Conservation (phyloP, 345 rosid genomes). For the Ailanthus altissimus region DNA sequence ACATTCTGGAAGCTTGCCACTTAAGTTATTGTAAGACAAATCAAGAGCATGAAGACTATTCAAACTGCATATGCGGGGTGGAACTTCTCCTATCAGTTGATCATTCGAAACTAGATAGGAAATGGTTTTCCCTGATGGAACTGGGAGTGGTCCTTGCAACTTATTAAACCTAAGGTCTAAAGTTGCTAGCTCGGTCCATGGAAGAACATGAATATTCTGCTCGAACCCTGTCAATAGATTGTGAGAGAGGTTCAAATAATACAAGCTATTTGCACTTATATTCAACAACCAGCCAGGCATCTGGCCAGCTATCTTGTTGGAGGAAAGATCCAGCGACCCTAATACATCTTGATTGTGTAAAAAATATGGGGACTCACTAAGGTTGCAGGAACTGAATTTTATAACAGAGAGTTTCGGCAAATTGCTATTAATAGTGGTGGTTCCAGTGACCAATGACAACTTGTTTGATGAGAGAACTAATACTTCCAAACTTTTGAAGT, state of each 20-base stretch:
- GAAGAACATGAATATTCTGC: not conserved
- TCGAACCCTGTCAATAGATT: slow-evolving; percentile 20
- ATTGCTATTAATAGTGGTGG: not conserved
- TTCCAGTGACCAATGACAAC: not conserved
- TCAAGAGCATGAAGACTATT: not conserved
- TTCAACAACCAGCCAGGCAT: not conserved
- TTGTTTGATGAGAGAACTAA: slow-evolving; percentile 21
- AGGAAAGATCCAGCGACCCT: slow-evolving; percentile 5
- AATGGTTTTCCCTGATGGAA: no score
- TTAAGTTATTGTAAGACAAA: no score
- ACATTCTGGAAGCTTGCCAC: slow-evolving; percentile 35
- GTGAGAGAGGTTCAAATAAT: not conserved
- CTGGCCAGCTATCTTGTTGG: slow-evolving; percentile 30
- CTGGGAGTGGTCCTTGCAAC: not conserved
- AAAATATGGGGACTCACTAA: no score
- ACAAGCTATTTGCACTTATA: not conserved
- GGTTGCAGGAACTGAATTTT: slow-evolving; percentile 9
- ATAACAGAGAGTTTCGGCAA: accelerated
- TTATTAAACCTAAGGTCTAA: no score
- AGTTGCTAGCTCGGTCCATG: slow-evolving; percentile 12
- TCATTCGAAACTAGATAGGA: no score
- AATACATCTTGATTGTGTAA: slow-evolving; percentile 15
- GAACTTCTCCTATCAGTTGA: slow-evolving; percentile 28
- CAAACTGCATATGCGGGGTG: slow-evolving; percentile 19
- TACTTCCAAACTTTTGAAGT: not conserved